Evolutionary conservation across 345 rosid genomes (phyloP), one percentile per base, ranked within the genome.

Genomic region (Trapa incisa): DNA sequence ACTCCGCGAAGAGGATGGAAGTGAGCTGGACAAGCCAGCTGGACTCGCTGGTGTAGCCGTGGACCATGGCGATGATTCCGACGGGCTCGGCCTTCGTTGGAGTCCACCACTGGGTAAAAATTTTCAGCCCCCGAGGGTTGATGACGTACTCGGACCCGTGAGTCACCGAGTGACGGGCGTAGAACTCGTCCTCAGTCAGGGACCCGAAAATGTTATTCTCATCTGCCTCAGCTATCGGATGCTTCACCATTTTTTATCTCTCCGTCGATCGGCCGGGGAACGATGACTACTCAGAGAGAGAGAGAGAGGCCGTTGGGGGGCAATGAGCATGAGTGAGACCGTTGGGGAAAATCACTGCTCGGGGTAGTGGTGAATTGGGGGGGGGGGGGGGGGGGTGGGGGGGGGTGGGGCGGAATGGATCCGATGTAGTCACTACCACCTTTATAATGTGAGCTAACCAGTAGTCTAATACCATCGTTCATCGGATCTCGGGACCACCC

Each of bases 21-120:
- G 97, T 89, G 37, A 85, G 84, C 67, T 85, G 92, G 37, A 89
- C 12, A 56, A 85, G 58, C 96, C 99, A 91, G 82, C 87, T 84
- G 61, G 96, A 77, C 78, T 91, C 99, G 29, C 93, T 91, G 48
- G 97, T 89, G 86, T 73, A 94, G 69, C 99, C 99, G 67, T 94
- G 99, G 72, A 94, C 91, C 50, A 91, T 83, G 71, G 96, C 92
- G 33, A 94, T 64, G 68, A 81, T 75, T 47, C 92, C 99, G 8
- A 75, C 45, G 45, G 72, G 53, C 11, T 76, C 75, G 48, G 79
- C 63, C 41, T 86, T 79, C 56, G 92, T 84, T 15, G 97, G 98
- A 6, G 82, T 65, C 97, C 98, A 93, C 85, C 84, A 90, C 65
- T 93, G 97, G 1, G 97, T 88, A 81, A 90, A 90, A 67, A 86